These are phyloP conservation scores for Bruguiera sexangula DNA, from an alignment of 345 rosid genomes.

Conservation along the genomic window DNA sequence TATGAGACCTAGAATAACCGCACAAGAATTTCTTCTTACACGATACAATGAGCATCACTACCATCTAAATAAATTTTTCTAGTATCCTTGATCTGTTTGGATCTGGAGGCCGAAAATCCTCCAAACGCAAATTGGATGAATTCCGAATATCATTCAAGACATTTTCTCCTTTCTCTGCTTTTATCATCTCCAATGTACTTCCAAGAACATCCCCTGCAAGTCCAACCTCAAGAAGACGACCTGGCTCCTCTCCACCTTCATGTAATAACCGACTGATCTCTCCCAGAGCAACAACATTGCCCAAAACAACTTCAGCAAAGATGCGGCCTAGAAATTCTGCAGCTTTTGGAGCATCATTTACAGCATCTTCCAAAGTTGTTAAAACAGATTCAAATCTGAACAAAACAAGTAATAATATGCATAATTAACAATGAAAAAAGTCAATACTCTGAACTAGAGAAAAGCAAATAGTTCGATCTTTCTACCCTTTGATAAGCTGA, in stretches of 20 bases:
- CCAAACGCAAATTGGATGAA: conserved; percentile 55
- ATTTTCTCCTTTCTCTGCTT: conserved; percentile 55
- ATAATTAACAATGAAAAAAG: background rate
- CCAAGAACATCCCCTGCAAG: conserved; percentile 85
- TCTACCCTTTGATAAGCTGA: conserved; percentile 79
- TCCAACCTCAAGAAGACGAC: conserved; percentile 53
- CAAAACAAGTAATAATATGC: background rate
- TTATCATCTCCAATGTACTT: conserved; percentile 60
- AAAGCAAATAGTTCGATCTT: background rate
- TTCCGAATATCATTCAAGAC: conserved; percentile 44
- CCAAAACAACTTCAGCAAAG: conserved; percentile 52
- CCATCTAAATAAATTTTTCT: conserved; percentile 66
- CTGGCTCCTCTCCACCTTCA: conserved; percentile 75
- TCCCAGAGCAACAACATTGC: conserved; percentile 44
- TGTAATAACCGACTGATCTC: conserved; percentile 55
- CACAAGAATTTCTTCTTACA: conserved; percentile 26
- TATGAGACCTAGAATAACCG: conserved; percentile 15
- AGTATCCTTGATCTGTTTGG: conserved; percentile 56
- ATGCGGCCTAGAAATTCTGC: conserved; percentile 73
- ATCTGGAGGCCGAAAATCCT: conserved; percentile 65
- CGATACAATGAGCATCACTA: conserved; percentile 38
- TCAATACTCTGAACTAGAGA: background rate
- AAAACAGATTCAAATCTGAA: conserved; percentile 74
- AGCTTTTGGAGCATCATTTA: conserved; percentile 91
- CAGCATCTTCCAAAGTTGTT: conserved; percentile 71